Evolutionary conservation across 192 early-diverging fungal species (phyloP), one percentile per base, ranked within the genome.

Genomic region (Coemansia sp.): DNA sequence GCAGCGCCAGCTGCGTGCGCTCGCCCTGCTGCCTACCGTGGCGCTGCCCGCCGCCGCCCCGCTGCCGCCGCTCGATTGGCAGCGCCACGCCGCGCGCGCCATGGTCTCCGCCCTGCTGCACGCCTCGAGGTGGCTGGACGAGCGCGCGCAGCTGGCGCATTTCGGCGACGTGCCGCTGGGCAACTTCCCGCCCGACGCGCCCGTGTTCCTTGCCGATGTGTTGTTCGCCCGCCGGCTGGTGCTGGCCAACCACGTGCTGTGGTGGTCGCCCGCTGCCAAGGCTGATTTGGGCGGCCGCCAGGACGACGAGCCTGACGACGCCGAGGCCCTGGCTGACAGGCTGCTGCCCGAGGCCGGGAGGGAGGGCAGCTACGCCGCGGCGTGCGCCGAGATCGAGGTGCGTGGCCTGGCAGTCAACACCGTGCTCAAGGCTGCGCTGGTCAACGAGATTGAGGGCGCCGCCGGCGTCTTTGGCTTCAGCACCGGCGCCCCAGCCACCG

Each of bases 101-200:
- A 91, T 95, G 87, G 61, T 96, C 11, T 76, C 80, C 14, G 87
- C 88, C 52, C 88, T 91, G 52, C 79, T 95, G 41, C 78, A 85
- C 44, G 64, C 94, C 39, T 82, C 88, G 60, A 77, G 77, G 44
- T 95, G 87, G 80, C 60, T 96, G 41, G 73, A 82, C 24, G 87
- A 91, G 48, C 84, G 87, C 30, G 70, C 93, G 13, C 79, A 83
- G 2, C 79, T 92, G 46, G 70, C 93, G 24, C 78, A 90, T 50
- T 96, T 93, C 64, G 79, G 89, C 2, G 86, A 93, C 63, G 79
- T 95, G 1, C 97, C 97, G 2, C 57, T 99, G 14, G 91, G 95
- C 60, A 99, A 99, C 67, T 83, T 99, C 55, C 80, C 81, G 0
- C 60, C 79, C 43, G 93, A 98, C 57, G 86, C 89, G 14, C 81